Percentiles rank a stretch among this genome's conserved stretches.
Conservation (phyloP, 495 filamentous ascomycete species). For the Neurospora sublineolata region DNA sequence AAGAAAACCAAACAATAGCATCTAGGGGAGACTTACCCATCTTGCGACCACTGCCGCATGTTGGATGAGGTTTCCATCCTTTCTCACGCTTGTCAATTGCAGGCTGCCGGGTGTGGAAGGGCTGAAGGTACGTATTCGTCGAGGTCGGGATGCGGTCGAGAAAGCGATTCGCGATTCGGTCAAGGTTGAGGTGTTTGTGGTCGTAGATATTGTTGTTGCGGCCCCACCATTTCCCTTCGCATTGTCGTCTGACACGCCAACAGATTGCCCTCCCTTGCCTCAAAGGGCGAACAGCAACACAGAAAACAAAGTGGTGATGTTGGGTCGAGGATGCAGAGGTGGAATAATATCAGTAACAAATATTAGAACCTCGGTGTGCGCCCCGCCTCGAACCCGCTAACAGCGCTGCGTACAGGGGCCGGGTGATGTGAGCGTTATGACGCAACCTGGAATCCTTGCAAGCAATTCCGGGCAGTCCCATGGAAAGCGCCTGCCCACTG, state of each 20-base stretch:
- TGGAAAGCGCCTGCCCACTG: background rate
- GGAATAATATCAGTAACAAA: background rate
- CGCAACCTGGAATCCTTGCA: constrained; percentile 8
- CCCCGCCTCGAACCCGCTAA: constrained; percentile 46
- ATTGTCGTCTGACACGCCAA: background rate
- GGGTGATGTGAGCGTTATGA: constrained; percentile 6
- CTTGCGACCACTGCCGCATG: constrained; percentile 9
- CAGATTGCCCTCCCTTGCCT: background rate
- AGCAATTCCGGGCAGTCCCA: background rate
- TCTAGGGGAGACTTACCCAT: constrained; percentile 7
- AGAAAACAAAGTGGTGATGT: background rate
- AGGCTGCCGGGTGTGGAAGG: background rate
- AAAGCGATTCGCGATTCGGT: background rate
- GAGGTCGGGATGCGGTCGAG: background rate
- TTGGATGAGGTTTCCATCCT: constrained; percentile 13
- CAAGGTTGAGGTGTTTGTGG: background rate
- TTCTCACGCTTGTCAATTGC: background rate
- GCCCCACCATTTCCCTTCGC: background rate
- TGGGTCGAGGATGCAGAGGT: background rate
- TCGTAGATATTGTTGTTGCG: background rate
- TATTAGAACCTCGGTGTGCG: background rate
- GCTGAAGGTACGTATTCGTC: background rate
- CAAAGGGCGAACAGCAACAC: background rate
- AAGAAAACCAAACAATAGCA: background rate
- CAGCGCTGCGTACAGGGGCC: constrained; percentile 34